Evolutionary conservation across 768 basidiomycete species (phyloP).

Genomic region (Auriscalpium orientale): DNA sequence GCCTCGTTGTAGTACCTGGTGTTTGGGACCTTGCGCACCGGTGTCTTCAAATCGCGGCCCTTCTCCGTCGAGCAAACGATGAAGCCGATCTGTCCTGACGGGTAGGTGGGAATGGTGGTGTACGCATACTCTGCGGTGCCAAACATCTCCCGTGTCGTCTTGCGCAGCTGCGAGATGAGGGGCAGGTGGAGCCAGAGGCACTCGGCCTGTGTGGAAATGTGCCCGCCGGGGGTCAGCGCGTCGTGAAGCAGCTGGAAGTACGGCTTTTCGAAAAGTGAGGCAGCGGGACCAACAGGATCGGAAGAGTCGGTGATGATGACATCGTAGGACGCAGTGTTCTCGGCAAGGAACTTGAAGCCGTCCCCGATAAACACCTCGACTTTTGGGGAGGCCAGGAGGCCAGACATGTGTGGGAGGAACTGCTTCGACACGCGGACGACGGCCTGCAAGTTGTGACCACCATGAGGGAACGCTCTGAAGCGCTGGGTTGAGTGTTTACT

Average conservation of each 20-base stretch:
- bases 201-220: slow-evolving; percentile 94
- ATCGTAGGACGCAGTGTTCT: slow-evolving; percentile 84
- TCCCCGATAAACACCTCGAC: slow-evolving; percentile 87
- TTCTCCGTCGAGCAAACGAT: slow-evolving; percentile 78
- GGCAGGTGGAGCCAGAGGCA: slow-evolving; percentile 91
- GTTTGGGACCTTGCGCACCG: slow-evolving; percentile 60
- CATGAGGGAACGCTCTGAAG: background rate
- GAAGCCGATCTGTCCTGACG: slow-evolving; percentile 97
- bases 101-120: slow-evolving; percentile 97
- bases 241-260: slow-evolving; percentile 95
- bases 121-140: slow-evolving; percentile 82
- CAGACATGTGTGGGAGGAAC: slow-evolving; percentile 92
- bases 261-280: slow-evolving; percentile 89
- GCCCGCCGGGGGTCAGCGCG: slow-evolving; percentile 81
- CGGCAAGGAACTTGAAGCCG: slow-evolving; percentile 93
- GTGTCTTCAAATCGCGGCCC: slow-evolving; percentile 60
- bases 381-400: slow-evolving; percentile 67
- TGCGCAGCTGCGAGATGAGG: slow-evolving; percentile 71
- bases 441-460: slow-evolving; percentile 41
- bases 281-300: slow-evolving; percentile 94
- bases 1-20: slow-evolving; percentile 82
- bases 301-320: slow-evolving; percentile 99
- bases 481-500: slow-evolving; percentile 1
- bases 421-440: slow-evolving; percentile 91
- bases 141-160: slow-evolving; percentile 68